Conservation (phyloP, 2,329 filamentous ascomycete genomes). For the Paecilomyces variotii region DNA sequence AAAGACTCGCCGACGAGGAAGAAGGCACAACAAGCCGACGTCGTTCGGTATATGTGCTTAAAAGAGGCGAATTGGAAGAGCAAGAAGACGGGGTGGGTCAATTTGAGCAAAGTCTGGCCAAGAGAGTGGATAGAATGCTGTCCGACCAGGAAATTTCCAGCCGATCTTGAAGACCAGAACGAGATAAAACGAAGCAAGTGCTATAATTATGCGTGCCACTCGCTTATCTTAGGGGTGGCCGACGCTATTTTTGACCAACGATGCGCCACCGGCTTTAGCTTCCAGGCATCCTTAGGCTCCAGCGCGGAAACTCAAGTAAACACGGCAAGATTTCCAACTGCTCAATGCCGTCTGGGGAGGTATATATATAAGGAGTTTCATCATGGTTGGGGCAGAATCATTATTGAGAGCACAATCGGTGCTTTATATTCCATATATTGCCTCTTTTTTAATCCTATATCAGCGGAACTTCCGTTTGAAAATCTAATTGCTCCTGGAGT, state of each 20-base stretch:
- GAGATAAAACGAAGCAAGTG: not conserved
- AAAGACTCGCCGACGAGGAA: conserved; percentile 42
- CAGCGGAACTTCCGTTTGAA: not conserved
- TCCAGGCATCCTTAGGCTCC: not conserved
- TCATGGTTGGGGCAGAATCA: not conserved
- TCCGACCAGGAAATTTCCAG: too few species aligned
- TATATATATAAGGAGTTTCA: not conserved
- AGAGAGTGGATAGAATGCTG: conserved; percentile 45
- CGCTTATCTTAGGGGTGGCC: not conserved
- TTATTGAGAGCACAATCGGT: not conserved
- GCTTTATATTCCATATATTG: not conserved
- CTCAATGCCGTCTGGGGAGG: not conserved
- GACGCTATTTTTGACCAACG: not conserved
- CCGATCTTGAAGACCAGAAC: too few species aligned
- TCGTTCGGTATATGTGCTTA: conserved; percentile 54
- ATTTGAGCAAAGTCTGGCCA: conserved; percentile 58
- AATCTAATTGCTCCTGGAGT: not conserved
- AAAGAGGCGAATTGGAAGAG: conserved; percentile 47
- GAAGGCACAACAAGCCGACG: conserved; percentile 35
- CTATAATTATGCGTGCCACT: not conserved
- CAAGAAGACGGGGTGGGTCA: conserved; percentile 55
- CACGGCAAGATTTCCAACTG: not conserved
- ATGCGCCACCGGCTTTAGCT: not conserved
- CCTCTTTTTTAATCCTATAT: not conserved
- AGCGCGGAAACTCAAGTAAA: not conserved